phyloP scores from a whole-genome alignment of 2,329 filamentous ascomycete species.

The Macrophomina tecta region DNA sequence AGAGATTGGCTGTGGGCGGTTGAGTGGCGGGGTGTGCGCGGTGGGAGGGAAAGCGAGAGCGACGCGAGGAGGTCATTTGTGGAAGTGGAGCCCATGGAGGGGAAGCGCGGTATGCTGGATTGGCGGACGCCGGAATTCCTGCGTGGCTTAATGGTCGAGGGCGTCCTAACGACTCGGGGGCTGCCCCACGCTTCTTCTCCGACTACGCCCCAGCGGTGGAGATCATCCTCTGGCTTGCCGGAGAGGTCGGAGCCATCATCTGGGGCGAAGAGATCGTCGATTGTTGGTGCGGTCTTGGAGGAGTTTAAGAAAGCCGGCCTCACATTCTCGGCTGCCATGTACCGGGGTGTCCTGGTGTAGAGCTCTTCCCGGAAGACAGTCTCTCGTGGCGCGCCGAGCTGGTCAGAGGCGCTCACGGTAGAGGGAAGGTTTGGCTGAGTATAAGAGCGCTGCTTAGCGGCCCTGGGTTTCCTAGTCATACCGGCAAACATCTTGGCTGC shows the following conservation, averaged over 20 bases:
- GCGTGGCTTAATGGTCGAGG: constrained; percentile 4
- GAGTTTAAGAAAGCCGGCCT: background rate
- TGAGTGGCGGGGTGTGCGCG: constrained; percentile 1
- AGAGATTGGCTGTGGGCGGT: constrained; percentile 11
- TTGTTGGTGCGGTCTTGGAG: background rate
- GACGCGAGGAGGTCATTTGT: constrained; percentile 3
- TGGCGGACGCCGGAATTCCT: background rate
- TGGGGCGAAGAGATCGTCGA: background rate
- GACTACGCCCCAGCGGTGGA: background rate
- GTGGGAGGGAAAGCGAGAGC: background rate
- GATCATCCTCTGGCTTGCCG: background rate
- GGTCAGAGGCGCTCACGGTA: background rate
- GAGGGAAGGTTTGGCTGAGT: constrained; percentile 25
- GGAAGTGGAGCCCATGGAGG: background rate
- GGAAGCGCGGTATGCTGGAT: constrained; percentile 3
- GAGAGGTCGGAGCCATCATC: background rate
- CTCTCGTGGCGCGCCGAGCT: constrained; percentile 5
- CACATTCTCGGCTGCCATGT: constrained; percentile 8
- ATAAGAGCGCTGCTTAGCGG: constrained; percentile 1
- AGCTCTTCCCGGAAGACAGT: constrained; percentile 24
- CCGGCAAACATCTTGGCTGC: constrained; percentile 14
- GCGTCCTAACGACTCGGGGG: background rate
- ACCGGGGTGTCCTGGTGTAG: constrained; percentile 1
- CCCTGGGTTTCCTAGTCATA: background rate
- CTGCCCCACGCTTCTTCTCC: background rate